Base-by-base conservation (phyloP, 495 filamentous ascomycete genomes). In the Trichoderma reesei region DNA sequence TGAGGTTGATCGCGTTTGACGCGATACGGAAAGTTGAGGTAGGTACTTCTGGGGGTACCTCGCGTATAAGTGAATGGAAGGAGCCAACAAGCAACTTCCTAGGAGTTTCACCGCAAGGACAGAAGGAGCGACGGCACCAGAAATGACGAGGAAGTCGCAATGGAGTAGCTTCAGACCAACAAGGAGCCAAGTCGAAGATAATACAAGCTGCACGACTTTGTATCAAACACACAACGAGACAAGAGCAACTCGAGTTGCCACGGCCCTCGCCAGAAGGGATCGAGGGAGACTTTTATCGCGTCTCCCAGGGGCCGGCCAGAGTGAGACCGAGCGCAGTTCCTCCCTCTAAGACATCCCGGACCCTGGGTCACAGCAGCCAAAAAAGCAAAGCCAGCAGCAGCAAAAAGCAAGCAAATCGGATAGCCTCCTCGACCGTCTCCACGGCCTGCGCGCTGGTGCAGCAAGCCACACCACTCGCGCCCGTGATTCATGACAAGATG, bases 271-370 rank as follows among this genome's bases (percentile, higher is more conserved):
- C 31, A 56, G 51, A 56, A 26, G 51, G 51, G 31, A 26, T 56
- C 51, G 51, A 56, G 51, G 51, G 51, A 56, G 51, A 31, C 51
- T 34, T 54, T 56, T 56, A 56, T 33, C 26, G 18, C 11, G 51
- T 16, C 51, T 34, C 51, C 51, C 33, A n/a, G 51, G 51, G 26
- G 26, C 26, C 26, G 26, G 14, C 9, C 8, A 26, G 34, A 10
- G 8, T 56, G 51, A 56, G 51, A 56, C 51, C 51, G 26, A 31
- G 51, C 51, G 31, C 51, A 56, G 51, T 56, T 13, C 20, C 48
- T 56, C 51, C 44, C 44, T 56, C 51, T 10, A 56, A 56, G 51
- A 56, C 51, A 56, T 56, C 51, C 51, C 26, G 18, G 51, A 34
- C 51, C 51, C 31, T 33, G 51, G 26, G 51, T 33, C 33, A 9